Evolutionary conservation across 331 rosid genomes (phyloP).

Genomic region (Acacia pycnantha): DNA sequence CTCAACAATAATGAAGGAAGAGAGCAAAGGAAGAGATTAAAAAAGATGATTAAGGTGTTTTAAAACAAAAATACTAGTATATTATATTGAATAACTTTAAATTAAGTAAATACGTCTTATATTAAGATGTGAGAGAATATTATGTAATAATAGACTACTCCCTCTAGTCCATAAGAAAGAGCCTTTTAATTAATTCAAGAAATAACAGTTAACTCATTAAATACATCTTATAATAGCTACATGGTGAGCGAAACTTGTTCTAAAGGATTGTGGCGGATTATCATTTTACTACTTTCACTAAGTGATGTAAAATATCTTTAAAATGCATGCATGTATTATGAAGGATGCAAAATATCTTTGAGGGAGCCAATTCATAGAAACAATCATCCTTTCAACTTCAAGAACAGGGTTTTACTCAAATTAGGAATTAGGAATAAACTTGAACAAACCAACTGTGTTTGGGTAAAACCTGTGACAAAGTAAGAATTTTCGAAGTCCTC

Average conservation of each 20-base stretch:
- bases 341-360: neutral
- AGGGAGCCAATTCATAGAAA: neutral
- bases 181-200: too few relatives aligned
- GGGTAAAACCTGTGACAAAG: constrained; percentile 79
- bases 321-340: neutral
- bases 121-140: too few relatives aligned
- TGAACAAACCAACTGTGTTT: neutral
- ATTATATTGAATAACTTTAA: too few relatives aligned
- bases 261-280: neutral
- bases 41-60: too few relatives aligned
- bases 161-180: too few relatives aligned
- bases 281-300: neutral
- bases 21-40: too few relatives aligned
- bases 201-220: too few relatives aligned
- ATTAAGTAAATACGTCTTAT: too few relatives aligned
- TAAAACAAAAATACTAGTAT: too few relatives aligned
- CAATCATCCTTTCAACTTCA: neutral
- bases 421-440: neutral
- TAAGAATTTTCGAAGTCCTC: constrained; percentile 74
- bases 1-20: too few relatives aligned
- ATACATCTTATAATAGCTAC: neutral
- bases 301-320: neutral
- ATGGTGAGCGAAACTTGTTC: neutral
- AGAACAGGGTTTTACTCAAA: neutral
- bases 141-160: too few relatives aligned